Evolutionary conservation across 768 basidiomycete genomes (phyloP).

Genomic region (Leccinum variicolor): DNA sequence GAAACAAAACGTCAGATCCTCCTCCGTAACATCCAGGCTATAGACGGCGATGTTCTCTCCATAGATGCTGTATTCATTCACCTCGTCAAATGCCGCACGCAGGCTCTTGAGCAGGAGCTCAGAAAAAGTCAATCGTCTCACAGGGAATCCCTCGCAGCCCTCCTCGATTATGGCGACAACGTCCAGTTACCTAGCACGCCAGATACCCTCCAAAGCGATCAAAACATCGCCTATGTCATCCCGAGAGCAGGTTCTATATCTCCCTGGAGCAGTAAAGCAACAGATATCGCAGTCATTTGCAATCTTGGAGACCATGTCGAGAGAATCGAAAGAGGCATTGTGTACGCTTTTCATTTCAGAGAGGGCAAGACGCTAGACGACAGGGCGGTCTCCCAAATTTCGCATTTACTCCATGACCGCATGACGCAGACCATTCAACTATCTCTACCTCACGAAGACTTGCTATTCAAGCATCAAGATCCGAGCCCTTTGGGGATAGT

Average conservation of each 20-base stretch:
- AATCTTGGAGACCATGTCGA: slow-evolving; percentile 69
- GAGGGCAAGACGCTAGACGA: slow-evolving; percentile 40
- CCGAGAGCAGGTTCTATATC: slow-evolving; percentile 91
- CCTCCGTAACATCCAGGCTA: slow-evolving; percentile 53
- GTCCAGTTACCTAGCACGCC: slow-evolving; percentile 46
- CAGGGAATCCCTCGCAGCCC: slow-evolving; percentile 56
- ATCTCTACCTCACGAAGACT: slow-evolving; percentile 52
- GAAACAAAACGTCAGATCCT: slow-evolving; percentile 65
- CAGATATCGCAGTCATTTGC: slow-evolving; percentile 89
- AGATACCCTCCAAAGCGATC: slow-evolving; percentile 27
- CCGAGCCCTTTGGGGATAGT: slow-evolving; percentile 72
- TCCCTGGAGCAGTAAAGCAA: slow-evolving; percentile 99
- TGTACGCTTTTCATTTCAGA: slow-evolving; percentile 56
- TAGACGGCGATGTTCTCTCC: slow-evolving; percentile 51
- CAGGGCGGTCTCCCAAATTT: slow-evolving; percentile 49
- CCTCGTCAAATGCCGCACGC: slow-evolving; percentile 63
- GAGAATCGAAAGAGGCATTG: slow-evolving; percentile 82
- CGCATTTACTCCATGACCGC: slow-evolving; percentile 83
- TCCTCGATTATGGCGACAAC: slow-evolving; percentile 86
- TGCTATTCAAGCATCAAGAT: slow-evolving; percentile 55
- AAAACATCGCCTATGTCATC: slow-evolving; percentile 64
- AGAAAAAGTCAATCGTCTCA: slow-evolving; percentile 39
- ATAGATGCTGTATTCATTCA: slow-evolving; percentile 87
- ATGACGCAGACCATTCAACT: slow-evolving; percentile 88
- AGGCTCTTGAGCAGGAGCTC: slow-evolving; percentile 46